A percentile compares a stretch with the other conserved stretches of the same genome.
phyloP scores from a whole-genome alignment of 2,329 filamentous ascomycete species.

The Fusarium illudens region DNA sequence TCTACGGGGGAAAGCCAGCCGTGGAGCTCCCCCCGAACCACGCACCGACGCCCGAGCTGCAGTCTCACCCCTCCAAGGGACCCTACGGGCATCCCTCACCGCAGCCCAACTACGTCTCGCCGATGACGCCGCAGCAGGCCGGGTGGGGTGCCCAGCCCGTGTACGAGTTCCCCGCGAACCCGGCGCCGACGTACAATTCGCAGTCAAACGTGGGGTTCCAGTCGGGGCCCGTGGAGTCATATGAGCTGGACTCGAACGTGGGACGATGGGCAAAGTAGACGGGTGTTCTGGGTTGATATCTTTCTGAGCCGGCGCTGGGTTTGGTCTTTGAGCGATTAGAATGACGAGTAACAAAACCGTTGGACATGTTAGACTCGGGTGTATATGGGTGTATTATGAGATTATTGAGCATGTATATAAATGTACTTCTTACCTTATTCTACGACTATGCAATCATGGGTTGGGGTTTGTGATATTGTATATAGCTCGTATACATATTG shows the following conservation, averaged over 20 bases:
- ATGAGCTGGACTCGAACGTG: conserved; percentile 44
- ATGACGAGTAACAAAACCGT: not conserved
- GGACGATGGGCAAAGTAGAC: conserved; percentile 14
- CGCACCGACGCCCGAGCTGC: conserved; percentile 41
- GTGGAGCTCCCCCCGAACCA: conserved; percentile 38
- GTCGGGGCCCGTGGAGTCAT: conserved; percentile 48
- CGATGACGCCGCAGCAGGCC: conserved; percentile 25
- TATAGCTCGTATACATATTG: not conserved
- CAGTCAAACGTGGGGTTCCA: conserved; percentile 44
- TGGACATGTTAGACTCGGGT: not conserved
- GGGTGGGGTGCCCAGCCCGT: conserved; percentile 24
- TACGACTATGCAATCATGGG: not conserved
- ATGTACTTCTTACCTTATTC: not conserved
- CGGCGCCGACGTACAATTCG: conserved; percentile 22
- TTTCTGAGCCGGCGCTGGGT: conserved; percentile 18
- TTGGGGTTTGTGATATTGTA: not conserved
- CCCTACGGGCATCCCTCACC: conserved; percentile 32
- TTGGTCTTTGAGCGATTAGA: conserved; percentile 1
- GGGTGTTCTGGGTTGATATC: not conserved
- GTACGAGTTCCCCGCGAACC: conserved; percentile 23
- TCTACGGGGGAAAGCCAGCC: conserved; percentile 34
- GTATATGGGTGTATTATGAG: not conserved
- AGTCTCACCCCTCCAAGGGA: conserved; percentile 28
- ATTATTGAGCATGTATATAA: not conserved
- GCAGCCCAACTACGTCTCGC: conserved; percentile 25